Base-by-base conservation (phyloP, 495 filamentous ascomycete species). In the Mycothermus thermophilus region DNA sequence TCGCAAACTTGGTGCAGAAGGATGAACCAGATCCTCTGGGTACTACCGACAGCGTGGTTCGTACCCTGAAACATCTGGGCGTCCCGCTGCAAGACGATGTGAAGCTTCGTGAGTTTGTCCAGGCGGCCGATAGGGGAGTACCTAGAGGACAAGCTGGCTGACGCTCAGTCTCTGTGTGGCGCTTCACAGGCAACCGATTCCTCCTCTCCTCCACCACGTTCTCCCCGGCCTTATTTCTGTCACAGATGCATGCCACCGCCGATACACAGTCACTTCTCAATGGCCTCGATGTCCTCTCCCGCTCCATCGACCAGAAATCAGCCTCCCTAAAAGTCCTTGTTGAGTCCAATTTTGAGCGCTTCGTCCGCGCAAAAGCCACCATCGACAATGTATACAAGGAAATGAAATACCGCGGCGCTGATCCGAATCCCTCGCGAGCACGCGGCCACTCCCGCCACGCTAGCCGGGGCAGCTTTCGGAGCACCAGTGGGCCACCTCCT, bases 331-430 rank as follows among this genome's bases (percentile, higher is more conserved):
- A 97, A 54, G 80, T 92, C 1, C 69, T 97, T 3, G 90, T 97
- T 16, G 90, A 97, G 56, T 83, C 80, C 19, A 96, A 97, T 49
- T 97, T 97, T 48, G 92, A 97, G 59, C 78, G 86, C 21, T 97
- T 97, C 57, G 88, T 97, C 21, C 75, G 80, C 8, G 90, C 92
- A 5, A 97, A 97, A 53, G 80, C 84, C 3, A 95, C 86, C 5
- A 96, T 97, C 42, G 90, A 97, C 59, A 86, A 86, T 62, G 90
- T 97, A 24, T 97, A 97, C 57, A 86, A 73, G 23, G 92, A 96
- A 58, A 96, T 97, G 90, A 84, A 86, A 33, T 84, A 82, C 34
- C 79, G 84, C 46, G 84, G 83, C 3, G 67, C 59, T 5, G 74
- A 80, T 21, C 67, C 71, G n/a, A 66, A 70, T n/a, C 48, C 63